Conservation (phyloP, 2,329 filamentous ascomycete genomes). For the Elsinoe fawcettii region DNA sequence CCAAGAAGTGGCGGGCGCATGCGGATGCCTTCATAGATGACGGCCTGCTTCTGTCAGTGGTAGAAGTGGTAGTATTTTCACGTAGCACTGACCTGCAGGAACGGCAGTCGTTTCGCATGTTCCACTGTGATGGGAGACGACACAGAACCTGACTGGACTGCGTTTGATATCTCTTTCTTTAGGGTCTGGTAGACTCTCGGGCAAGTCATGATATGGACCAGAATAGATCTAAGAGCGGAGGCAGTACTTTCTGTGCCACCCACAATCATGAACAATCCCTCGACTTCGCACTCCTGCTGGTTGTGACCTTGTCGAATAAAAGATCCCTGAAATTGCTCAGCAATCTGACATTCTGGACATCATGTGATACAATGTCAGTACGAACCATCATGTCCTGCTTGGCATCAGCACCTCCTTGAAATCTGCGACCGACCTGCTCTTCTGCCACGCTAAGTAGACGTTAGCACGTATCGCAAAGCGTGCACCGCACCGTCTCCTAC, state of each 20-base stretch:
- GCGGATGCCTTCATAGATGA: conserved; percentile 24
- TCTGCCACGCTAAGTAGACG: neutral
- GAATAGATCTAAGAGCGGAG: neutral
- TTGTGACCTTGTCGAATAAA: neutral
- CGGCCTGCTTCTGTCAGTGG: neutral
- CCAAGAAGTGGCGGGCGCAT: conserved; percentile 27
- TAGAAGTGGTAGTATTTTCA: neutral
- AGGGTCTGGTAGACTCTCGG: neutral
- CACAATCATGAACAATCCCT: neutral
- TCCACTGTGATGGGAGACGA: neutral
- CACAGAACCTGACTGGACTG: neutral
- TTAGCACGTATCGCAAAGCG: neutral
- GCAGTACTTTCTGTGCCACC: neutral
- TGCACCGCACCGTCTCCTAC: neutral
- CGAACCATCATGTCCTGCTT: neutral
- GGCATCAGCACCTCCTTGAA: neutral
- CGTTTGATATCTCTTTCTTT: neutral
- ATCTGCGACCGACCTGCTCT: neutral
- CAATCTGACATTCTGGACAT: neutral
- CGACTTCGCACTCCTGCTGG: neutral
- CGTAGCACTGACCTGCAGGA: neutral
- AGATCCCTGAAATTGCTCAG: neutral
- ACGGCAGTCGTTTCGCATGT: neutral
- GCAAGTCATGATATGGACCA: neutral
- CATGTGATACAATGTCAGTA: no score